These are phyloP conservation scores for Pyricularia sp. DNA, from an alignment of 2,329 filamentous ascomycete genomes.

Conservation along the genomic window DNA sequence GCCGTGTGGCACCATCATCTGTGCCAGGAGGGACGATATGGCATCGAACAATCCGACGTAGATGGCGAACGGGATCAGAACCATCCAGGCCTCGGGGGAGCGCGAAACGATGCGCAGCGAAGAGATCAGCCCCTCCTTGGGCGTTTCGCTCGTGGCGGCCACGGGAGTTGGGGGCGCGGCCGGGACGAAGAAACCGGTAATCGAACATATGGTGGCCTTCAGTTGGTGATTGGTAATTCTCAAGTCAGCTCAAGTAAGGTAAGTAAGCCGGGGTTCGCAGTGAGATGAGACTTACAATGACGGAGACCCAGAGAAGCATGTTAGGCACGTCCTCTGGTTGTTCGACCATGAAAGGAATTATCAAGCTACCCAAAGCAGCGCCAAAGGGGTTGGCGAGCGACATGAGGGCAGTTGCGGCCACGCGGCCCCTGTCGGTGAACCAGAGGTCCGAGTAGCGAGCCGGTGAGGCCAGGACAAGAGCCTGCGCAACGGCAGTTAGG, in stretches of 20 bases:
- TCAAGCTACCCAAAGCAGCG: slow-evolving; percentile 77
- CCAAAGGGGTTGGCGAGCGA: slow-evolving; percentile 86
- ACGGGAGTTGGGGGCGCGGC: slow-evolving; percentile 67
- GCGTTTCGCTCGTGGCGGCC: slow-evolving; percentile 54
- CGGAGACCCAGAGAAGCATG: slow-evolving; percentile 76
- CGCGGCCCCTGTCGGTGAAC: slow-evolving; percentile 79
- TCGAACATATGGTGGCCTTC: slow-evolving; percentile 48
- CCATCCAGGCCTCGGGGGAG: slow-evolving; percentile 68
- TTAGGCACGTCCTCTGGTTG: slow-evolving; percentile 57
- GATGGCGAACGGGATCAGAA: slow-evolving; percentile 70
- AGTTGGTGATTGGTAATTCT: not conserved
- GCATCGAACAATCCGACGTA: slow-evolving; percentile 95
- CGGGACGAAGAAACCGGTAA: slow-evolving; percentile 79
- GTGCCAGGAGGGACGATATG: slow-evolving; percentile 77
- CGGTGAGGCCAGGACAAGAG: slow-evolving; percentile 83
- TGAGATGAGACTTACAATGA: slow-evolving; percentile 54
- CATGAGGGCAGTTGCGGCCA: slow-evolving; percentile 77
- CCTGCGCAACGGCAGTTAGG: slow-evolving; percentile 79
- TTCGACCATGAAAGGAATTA: slow-evolving; percentile 69
- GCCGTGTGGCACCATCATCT: slow-evolving; percentile 79
- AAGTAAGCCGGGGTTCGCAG: not conserved
- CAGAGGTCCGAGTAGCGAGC: slow-evolving; percentile 89
- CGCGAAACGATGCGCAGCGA: slow-evolving; percentile 44
- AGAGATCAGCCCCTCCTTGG: slow-evolving; percentile 40
- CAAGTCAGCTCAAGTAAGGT: not conserved